A percentile compares a stretch with the other conserved stretches of the same genome.
phyloP scores from a whole-genome alignment of 1,284 basidiomycete species.

The Marasmius fiardii region DNA sequence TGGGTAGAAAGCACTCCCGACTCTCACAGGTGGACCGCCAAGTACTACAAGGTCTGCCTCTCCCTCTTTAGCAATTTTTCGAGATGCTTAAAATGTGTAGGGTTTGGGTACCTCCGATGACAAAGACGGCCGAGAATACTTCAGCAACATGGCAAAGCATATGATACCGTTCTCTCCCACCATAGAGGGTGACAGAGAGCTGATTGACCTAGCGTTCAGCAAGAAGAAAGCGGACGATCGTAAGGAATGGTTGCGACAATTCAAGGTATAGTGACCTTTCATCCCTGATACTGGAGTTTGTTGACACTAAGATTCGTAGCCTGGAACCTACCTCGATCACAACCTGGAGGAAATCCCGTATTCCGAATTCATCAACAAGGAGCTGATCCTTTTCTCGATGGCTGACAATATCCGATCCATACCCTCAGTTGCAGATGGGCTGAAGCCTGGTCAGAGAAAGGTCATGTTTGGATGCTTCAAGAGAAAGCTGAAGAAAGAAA shows the following conservation, averaged over 20 bases:
- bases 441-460: slow-evolving; percentile 99
- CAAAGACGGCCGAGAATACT: slow-evolving; percentile 90
- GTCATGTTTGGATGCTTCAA: slow-evolving; percentile 97
- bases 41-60: slow-evolving; percentile 89
- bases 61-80: neutral
- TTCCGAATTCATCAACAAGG: slow-evolving; percentile 97
- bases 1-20: slow-evolving; percentile 86
- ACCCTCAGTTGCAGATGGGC: slow-evolving; percentile 88
- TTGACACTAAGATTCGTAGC: slow-evolving; percentile 43
- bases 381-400: slow-evolving; percentile 99
- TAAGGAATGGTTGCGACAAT: slow-evolving; percentile 97
- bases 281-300: slow-evolving; percentile 5
- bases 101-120: slow-evolving; percentile 95
- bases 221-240: slow-evolving; percentile 99
- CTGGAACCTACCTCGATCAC: slow-evolving; percentile 95
- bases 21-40: slow-evolving; percentile 84
- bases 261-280: slow-evolving; percentile 62
- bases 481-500: slow-evolving; percentile 87
- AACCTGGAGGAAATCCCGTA: slow-evolving; percentile 84
- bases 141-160: slow-evolving; percentile 89
- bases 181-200: slow-evolving; percentile 78
- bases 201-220: slow-evolving; percentile 98
- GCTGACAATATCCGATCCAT: slow-evolving; percentile 98
- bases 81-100: slow-evolving; percentile 33
- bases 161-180: slow-evolving; percentile 89